phyloP scores from a whole-genome alignment of 2,329 filamentous ascomycete species.

The Fonsecaea monophora region DNA sequence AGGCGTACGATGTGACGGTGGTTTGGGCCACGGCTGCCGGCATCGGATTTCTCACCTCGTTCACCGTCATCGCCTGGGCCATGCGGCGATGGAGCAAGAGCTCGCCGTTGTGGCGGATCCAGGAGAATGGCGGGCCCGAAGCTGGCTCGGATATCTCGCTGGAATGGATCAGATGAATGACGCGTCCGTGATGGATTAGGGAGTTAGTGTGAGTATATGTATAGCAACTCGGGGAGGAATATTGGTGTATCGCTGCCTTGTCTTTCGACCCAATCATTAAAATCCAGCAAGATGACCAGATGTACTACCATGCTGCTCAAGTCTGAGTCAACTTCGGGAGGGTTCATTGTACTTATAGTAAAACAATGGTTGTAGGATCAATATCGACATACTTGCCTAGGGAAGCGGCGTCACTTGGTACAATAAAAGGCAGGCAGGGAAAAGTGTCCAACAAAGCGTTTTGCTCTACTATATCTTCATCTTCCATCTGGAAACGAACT shows the following conservation, averaged over 20 bases:
- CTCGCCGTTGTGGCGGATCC: neutral
- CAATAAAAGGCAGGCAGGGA: no score
- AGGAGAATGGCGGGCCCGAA: neutral
- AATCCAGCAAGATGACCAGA: no score
- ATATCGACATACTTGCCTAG: no score
- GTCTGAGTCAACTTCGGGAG: no score
- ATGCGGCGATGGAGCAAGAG: neutral
- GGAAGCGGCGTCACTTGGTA: no score
- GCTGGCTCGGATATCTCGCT: neutral
- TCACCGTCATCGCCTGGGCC: neutral
- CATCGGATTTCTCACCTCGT: neutral
- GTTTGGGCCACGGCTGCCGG: neutral
- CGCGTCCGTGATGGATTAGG: neutral
- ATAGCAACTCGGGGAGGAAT: neutral
- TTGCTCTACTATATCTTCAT: neutral
- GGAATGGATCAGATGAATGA: neutral
- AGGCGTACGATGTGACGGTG: neutral
- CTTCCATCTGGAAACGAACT: neutral
- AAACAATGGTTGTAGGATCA: no score
- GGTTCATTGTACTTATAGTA: no score
- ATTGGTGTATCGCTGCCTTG: neutral
- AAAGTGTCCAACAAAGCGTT: no score
- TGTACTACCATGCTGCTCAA: no score
- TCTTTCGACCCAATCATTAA: no score
- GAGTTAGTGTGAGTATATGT: neutral